These are phyloP conservation scores for Kwoniella dejecticola DNA, from an alignment of 768 basidiomycete genomes.

Conservation along the genomic window DNA sequence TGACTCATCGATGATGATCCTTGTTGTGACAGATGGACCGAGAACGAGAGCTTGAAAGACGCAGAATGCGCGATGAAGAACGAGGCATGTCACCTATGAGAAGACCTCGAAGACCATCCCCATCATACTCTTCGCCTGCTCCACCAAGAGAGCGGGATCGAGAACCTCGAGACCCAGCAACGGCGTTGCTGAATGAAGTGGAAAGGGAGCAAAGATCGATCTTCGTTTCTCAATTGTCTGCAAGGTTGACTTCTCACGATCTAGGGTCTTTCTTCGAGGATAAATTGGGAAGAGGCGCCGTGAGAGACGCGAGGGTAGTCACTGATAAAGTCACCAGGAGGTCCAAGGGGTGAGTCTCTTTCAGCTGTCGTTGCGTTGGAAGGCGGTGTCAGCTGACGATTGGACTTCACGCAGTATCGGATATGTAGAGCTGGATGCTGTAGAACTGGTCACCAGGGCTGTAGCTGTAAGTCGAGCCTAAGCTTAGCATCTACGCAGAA, in stretches of 20 bases:
- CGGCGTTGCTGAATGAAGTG: conserved; percentile 72
- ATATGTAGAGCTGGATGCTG: conserved; percentile 91
- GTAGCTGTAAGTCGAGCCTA: conserved; percentile 58
- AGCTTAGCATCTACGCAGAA: no score
- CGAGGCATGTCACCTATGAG: conserved; percentile 4
- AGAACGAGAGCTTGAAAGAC: conserved; percentile 31
- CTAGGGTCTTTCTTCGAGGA: conserved; percentile 99
- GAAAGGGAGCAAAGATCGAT: conserved; percentile 98
- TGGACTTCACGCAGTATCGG: conserved; percentile 69
- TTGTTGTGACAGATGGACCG: conserved; percentile 31
- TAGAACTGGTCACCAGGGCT: conserved; percentile 89
- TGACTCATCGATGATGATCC: no score
- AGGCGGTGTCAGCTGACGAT: background rate
- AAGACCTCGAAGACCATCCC: conserved; percentile 32
- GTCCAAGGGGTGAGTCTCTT: conserved; percentile 82
- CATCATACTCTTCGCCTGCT: conserved; percentile 20
- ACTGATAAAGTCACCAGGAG: conserved; percentile 91
- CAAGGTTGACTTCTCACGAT: conserved; percentile 93
- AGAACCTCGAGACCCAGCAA: conserved; percentile 17
- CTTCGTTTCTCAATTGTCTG: conserved; percentile 97
- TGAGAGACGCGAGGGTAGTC: conserved; percentile 94
- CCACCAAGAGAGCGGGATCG: conserved; percentile 18
- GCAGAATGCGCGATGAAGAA: conserved; percentile 15
- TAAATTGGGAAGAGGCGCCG: conserved; percentile 87
- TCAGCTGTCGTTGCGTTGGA: background rate